Evolutionary conservation across 2,329 filamentous ascomycete species (phyloP), one percentile per base, ranked within the genome.

Genomic region (Colletotrichum falcatum): DNA sequence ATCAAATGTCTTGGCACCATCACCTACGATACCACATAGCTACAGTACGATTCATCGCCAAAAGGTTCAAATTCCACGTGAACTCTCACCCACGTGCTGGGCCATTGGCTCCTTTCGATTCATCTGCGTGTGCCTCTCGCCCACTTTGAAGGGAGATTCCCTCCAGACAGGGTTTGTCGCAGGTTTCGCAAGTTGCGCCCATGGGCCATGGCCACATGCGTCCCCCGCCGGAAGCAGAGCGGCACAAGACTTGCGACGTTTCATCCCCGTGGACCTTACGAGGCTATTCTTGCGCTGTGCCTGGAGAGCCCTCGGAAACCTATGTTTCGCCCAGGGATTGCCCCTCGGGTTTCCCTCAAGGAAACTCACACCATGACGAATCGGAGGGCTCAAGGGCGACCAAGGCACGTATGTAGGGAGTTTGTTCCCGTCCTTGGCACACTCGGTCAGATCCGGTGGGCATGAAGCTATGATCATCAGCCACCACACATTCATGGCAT

Each of bases 171-270:
- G 58, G 58, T 63, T 68, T 71, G 68, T 71, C 59, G 59, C 68
- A 68, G 46, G 59, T 59, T 66, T 51, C n/a, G 33, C 23, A 30
- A 49, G 23, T 28, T 62, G 64, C n/a, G 51, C 56, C 56, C 49
- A 61, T 44, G 35, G 51, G 51, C 56, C 49, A 61, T 44, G 35
- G n/a, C 67, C 51, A 35, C 23, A 44, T 58, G 46, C 23, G 68
- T 23, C 53, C 33, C 33, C 53, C 65, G 46, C 65, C 68, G 68
- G 68, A 71, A 71, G 64, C 58, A 59, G 59, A 53, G 48, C 68
- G 68, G 68, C 68, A 68, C 44, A 54, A 63, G 53, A 71, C 68
- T 63, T 68, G 68, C 68, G 68, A 68, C 64, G 68, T 71, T 71
- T 71, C 68, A 71, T 37, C 30, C 30, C n/a, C 53, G 46, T 59